Evolutionary conservation across 1,284 basidiomycete genomes (phyloP).

Genomic region (Ustilago cynodontis): DNA sequence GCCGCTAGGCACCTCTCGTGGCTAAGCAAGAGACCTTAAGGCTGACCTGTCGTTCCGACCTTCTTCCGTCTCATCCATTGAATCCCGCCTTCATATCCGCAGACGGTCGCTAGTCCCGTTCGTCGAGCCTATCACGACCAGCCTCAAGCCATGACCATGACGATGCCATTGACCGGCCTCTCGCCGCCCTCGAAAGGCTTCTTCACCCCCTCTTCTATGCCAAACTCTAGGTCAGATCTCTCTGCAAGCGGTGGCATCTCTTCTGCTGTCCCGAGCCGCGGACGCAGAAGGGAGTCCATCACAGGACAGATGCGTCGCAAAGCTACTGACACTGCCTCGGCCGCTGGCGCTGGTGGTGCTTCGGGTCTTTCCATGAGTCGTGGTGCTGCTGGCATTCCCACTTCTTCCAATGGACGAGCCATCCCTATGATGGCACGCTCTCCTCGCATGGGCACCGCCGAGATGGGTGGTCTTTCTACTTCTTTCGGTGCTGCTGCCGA

Average conservation of each 20-base stretch:
- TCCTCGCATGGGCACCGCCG: slow-evolving; percentile 37
- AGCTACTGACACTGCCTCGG: slow-evolving; percentile 47
- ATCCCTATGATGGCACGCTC: slow-evolving; percentile 50
- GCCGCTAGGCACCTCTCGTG: neutral
- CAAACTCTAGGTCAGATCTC: slow-evolving; percentile 27
- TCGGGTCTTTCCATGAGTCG: slow-evolving; percentile 47
- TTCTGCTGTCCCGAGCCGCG: slow-evolving; percentile 53
- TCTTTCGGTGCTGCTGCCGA: slow-evolving; percentile 67
- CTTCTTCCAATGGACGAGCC: slow-evolving; percentile 48
- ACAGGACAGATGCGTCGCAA: slow-evolving; percentile 58
- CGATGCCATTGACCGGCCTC: slow-evolving; percentile 46
- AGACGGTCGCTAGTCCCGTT: slow-evolving; percentile 27
- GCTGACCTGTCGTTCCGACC: slow-evolving; percentile 9
- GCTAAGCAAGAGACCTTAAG: neutral
- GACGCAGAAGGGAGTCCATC: slow-evolving; percentile 59
- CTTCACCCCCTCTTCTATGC: slow-evolving; percentile 50
- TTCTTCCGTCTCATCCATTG: too few relatives aligned
- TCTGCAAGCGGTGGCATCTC: slow-evolving; percentile 35
- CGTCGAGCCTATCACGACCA: slow-evolving; percentile 39
- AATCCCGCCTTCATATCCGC: slow-evolving; percentile 22
- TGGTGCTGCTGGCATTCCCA: slow-evolving; percentile 22
- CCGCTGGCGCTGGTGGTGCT: slow-evolving; percentile 55
- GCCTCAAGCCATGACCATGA: slow-evolving; percentile 41
- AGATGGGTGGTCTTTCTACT: slow-evolving; percentile 56
- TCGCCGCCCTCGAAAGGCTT: slow-evolving; percentile 57